Evolutionary conservation across 768 basidiomycete genomes (phyloP), one percentile per base, ranked within the genome.

Genomic region (Exidia glandulosa): DNA sequence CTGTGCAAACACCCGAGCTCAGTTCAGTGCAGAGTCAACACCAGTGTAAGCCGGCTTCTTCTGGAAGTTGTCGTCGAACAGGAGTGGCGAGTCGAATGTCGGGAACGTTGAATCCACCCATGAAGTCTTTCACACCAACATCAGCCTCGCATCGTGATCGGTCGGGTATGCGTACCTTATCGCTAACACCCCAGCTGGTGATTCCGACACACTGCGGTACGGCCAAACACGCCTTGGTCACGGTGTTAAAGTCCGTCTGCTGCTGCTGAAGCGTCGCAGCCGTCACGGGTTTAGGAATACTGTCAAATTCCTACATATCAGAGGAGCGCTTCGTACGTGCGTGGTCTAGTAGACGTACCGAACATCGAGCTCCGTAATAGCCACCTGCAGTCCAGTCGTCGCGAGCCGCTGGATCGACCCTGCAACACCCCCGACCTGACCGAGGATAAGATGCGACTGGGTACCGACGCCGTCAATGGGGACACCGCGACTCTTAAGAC

Each of bases 391-490:
- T 4, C 50, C 50, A 27, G 50, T 54, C 25, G 27, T 27, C 10
- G 50, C 50, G 10, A 54, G 50, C 6, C 50, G 25, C 25, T 14
- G 25, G 16, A 54, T 7, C 50, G 14, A 14, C 9, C 27, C 30
- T 27, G 25, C 27, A 25, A 54, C 50, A 4, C 50, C 50, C 9
- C 50, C 50, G 50, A 54, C 50, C 19, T 54, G 50, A 14, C 50
- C 50, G 30, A 54, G 50, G 25, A 54, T 54, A 12, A 54, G 50
- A 29, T 54, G 50, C 25, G 50, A 27, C 30, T 85, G 79, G 58
- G 84, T 73, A 59, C 85, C 85, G 52, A 87, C 72, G 41, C 83
- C 84, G 65, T 85, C 79, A 64, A 86, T 73, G 4, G 84, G 83
- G 1, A 76, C 76, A 27, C 76, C 77, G 30, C 73, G 70, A 0